These are phyloP conservation scores for Cutaneotrichosporon spelunceum DNA, from an alignment of 1,284 basidiomycete genomes.

Conservation along the genomic window DNA sequence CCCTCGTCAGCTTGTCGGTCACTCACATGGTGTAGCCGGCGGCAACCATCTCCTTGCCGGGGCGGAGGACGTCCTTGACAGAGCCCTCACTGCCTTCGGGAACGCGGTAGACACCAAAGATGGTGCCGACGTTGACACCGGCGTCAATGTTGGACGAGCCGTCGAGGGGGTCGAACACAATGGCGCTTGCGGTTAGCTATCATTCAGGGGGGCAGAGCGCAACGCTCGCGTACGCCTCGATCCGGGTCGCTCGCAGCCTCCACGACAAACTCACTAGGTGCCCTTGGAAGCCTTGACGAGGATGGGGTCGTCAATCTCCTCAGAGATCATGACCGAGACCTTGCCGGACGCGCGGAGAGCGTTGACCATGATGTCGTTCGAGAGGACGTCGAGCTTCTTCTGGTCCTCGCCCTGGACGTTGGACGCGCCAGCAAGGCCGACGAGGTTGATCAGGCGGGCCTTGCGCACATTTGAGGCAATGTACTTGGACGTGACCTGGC, in stretches of 20 bases:
- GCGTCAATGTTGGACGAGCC: slow-evolving; percentile 99
- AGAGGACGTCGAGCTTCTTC: slow-evolving; percentile 97
- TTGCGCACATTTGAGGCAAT: slow-evolving; percentile 97
- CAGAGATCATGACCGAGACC: slow-evolving; percentile 92
- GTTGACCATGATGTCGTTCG: slow-evolving; percentile 99
- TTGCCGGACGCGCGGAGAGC: slow-evolving; percentile 89
- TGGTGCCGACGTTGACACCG: slow-evolving; percentile 99
- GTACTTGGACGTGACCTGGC: slow-evolving; percentile 65
- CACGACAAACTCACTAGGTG: slow-evolving; percentile 58
- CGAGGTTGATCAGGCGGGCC: slow-evolving; percentile 95
- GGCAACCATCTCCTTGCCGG: slow-evolving; percentile 96
- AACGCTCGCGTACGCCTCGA: not conserved
- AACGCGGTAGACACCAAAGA: slow-evolving; percentile 95
- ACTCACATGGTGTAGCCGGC: slow-evolving; percentile 91
- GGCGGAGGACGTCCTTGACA: slow-evolving; percentile 83
- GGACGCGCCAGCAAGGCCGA: slow-evolving; percentile 91
- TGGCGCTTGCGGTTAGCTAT: slow-evolving; percentile 59
- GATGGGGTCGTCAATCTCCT: slow-evolving; percentile 85
- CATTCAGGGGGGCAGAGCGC: not conserved
- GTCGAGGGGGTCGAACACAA: slow-evolving; percentile 98
- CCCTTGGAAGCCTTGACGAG: slow-evolving; percentile 66
- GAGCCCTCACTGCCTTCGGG: slow-evolving; percentile 70
- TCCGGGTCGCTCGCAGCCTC: not conserved
- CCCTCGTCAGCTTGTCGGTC: not conserved
- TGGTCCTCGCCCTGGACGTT: slow-evolving; percentile 99